Evolutionary conservation across 805 yeast species (phyloP).

Genomic region (Lipomyces sp.): DNA sequence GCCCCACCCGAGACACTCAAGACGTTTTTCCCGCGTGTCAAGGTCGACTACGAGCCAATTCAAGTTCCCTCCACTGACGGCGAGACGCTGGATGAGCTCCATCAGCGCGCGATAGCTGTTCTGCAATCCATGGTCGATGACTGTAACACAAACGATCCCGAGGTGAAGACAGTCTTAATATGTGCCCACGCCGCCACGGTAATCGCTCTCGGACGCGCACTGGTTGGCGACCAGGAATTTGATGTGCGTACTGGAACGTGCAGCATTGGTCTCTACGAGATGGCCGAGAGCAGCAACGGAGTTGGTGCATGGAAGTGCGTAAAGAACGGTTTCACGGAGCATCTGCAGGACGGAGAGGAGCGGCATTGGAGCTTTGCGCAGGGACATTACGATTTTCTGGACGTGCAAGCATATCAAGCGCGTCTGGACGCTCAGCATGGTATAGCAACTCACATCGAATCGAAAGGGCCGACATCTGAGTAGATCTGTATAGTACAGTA

Average conservation of each 20-base stretch:
- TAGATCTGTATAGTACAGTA: no score
- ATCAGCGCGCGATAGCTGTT: conserved; percentile 55
- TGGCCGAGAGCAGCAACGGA: conserved; percentile 27
- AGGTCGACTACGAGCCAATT: conserved; percentile 50
- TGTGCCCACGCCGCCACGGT: conserved; percentile 93
- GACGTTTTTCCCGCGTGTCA: conserved; percentile 51
- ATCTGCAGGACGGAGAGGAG: conserved; percentile 75
- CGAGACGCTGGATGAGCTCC: conserved; percentile 71
- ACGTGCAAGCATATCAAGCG: conserved; percentile 18
- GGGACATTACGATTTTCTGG: conserved; percentile 31
- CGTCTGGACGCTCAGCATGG: background rate
- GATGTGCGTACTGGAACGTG: conserved; percentile 78
- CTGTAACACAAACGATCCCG: conserved; percentile 57
- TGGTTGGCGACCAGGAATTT: conserved; percentile 52
- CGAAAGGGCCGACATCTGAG: no score
- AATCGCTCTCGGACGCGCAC: conserved; percentile 78
- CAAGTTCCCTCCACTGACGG: conserved; percentile 64
- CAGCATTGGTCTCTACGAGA: conserved; percentile 64
- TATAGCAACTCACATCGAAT: no score
- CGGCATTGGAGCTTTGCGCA: conserved; percentile 87
- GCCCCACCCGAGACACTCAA: conserved; percentile 50
- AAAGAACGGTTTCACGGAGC: conserved; percentile 71
- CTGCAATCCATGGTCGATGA: conserved; percentile 55
- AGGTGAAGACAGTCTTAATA: conserved; percentile 60
- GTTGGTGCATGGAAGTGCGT: conserved; percentile 54